A percentile compares a stretch with the other conserved stretches of the same genome.
phyloP scores from a whole-genome alignment of 768 basidiomycete genomes.

The Amanita polypyramis region DNA sequence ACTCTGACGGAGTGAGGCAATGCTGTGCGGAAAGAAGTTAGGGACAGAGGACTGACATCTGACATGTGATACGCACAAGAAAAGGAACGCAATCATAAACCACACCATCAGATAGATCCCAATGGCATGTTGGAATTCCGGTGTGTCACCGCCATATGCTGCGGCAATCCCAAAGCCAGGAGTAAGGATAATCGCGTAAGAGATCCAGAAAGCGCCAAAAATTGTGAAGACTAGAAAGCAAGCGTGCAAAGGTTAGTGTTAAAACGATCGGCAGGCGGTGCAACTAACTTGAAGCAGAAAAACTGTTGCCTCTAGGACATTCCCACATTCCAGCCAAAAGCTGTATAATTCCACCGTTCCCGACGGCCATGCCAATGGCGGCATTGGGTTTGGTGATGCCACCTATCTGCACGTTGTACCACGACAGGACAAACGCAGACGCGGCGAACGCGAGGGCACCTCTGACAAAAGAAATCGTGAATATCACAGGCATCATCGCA shows the following conservation, averaged over 20 bases:
- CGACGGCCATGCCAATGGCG: slow-evolving; percentile 80
- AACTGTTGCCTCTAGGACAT: too few species aligned
- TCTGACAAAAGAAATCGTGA: slow-evolving; percentile 26
- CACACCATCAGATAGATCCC: slow-evolving; percentile 70
- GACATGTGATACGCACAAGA: slow-evolving; percentile 36
- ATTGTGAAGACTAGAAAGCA: slow-evolving; percentile 56
- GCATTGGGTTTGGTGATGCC: slow-evolving; percentile 49
- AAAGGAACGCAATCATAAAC: slow-evolving; percentile 61
- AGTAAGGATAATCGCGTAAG: slow-evolving; percentile 63
- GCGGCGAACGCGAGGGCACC: slow-evolving; percentile 82
- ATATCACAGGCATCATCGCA: too few species aligned
- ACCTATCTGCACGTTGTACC: slow-evolving; percentile 56
- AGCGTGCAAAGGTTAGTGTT: neutral
- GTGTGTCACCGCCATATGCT: slow-evolving; percentile 32
- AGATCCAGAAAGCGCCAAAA: slow-evolving; percentile 87
- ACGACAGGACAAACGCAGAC: slow-evolving; percentile 69
- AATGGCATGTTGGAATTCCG: slow-evolving; percentile 41
- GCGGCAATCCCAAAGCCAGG: slow-evolving; percentile 53
- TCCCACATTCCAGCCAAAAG: slow-evolving; percentile 84
- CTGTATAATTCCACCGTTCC: slow-evolving; percentile 77
- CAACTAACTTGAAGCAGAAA: slow-evolving; percentile 63
- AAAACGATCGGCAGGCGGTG: too few species aligned
- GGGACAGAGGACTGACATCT: neutral
- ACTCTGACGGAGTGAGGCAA: slow-evolving; percentile 28
- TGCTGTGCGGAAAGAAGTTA: slow-evolving; percentile 14